Evolutionary conservation across 371 early-diverging fungal genomes (phyloP).

Genomic region (Mortierella sp.): DNA sequence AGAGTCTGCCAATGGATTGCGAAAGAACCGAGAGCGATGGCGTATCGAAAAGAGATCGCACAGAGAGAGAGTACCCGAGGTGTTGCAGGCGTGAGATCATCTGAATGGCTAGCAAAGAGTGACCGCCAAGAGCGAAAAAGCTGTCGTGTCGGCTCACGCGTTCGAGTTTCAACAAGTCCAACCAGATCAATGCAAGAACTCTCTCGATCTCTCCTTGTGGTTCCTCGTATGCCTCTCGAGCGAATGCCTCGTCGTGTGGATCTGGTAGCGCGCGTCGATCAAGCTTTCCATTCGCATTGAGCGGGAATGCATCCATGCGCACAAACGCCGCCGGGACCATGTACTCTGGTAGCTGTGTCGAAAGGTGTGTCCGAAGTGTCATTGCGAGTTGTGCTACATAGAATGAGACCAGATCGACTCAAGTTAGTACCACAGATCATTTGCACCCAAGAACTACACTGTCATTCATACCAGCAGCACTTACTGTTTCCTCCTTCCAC

Average conservation of each 20-base stretch:
- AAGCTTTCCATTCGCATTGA: too few relatives aligned
- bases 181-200: conserved; percentile 19
- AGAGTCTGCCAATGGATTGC: background rate
- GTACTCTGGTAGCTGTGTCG: too few relatives aligned
- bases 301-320: too few relatives aligned
- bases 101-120: conserved; percentile 27
- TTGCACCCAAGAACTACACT: too few relatives aligned
- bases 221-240: conserved; percentile 6
- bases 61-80: background rate
- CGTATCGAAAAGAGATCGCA: conserved; percentile 4
- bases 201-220: conserved; percentile 22
- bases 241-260: conserved; percentile 1
- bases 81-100: conserved; percentile 4
- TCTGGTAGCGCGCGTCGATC: too few relatives aligned
- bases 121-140: conserved; percentile 39
- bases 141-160: conserved; percentile 23
- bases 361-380: too few relatives aligned
- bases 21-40: conserved; percentile 1
- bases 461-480: too few relatives aligned
- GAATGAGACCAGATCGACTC: too few relatives aligned
- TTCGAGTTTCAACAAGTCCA: conserved; percentile 8
- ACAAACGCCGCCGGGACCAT: too few relatives aligned
- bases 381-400: too few relatives aligned
- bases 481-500: too few relatives aligned
- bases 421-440: too few relatives aligned